Conservation (phyloP, 169 alveolate genomes). For the Ichthyophthirius multifiliis region DNA sequence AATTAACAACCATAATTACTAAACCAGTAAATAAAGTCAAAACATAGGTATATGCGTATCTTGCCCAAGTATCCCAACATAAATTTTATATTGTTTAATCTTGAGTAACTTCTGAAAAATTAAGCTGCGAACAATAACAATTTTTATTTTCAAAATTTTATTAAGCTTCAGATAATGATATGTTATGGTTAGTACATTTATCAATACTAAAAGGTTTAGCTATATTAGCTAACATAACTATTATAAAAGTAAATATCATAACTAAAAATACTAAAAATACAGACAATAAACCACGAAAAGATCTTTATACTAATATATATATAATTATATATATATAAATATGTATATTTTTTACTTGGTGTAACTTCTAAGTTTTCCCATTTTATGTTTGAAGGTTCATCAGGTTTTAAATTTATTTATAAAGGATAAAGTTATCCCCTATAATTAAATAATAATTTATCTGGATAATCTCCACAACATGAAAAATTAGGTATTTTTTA, state of each 20-base stretch:
- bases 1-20: conserved; percentile 25
- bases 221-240: conserved; percentile 25
- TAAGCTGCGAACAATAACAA: neutral
- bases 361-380: conserved; percentile 44
- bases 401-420: conserved; percentile 12
- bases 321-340: neutral
- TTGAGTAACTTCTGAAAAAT: neutral
- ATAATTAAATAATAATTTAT: neutral
- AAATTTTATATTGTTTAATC: neutral
- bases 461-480: neutral
- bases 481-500: neutral
- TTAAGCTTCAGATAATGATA: conserved; percentile 2
- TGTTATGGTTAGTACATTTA: neutral
- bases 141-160: neutral
- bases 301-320: neutral
- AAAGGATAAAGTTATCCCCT: neutral
- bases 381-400: conserved; percentile 35
- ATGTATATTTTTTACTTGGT: neutral
- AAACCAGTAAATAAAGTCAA: conserved; percentile 19
- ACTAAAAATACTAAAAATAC: conserved; percentile 10
- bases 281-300: neutral
- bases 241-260: conserved; percentile 28
- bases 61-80: conserved; percentile 14
- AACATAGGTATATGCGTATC: neutral
- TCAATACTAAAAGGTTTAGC: conserved; percentile 15